Base-by-base conservation (phyloP, 116 monocot species). In the Cymodocea nodosa region DNA sequence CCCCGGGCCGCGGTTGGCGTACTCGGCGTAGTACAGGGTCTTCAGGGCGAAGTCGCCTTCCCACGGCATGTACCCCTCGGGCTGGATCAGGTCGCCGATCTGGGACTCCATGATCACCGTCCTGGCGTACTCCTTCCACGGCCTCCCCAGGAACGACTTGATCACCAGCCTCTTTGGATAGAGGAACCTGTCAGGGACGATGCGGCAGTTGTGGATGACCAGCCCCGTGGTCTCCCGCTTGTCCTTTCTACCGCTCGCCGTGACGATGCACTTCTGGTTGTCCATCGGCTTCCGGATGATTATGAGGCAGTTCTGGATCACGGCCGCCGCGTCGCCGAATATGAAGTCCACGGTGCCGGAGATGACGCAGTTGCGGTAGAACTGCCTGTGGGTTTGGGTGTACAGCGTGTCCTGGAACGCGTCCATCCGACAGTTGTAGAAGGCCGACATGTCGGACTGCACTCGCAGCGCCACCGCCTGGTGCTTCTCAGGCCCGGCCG, bases 321-420 rank as follows among this genome's bases (percentile, higher is more conserved):
- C 25, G 57, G 35, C 62, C 5, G 75, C 63, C 1, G 81, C 67
- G 79, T 76, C 74, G 49, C 93, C 93, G 76, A 93, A 93, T 76
- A 93, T 93, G 83, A 89, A 93, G 81, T 93, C 93, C 58, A 93
- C 62, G 66, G 93, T 93, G 23, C 93, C 93, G 37, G 88, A 81
- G 68, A 93, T 34, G 30, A 79, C 81, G 81, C 87, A 87, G 78
- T 83, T 80, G 55, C 87, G 80, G 77, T 80, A 83, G 78, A 87
- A 87, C 44, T 83, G 83, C 1, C 87, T 71, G 52, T 75, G 63
- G 39, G 74, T 70, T 66, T 87, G 87, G 56, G 56, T 73, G 74
- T 83, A 87, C 12, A 87, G 73, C 6, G 87, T 87, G 80, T 87
- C 87, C 50, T 87, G 87, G 75, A 64, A 83, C 19, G 60, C 87